phyloP scores from a whole-genome alignment of 108 stramenopile genomes.

The Stephanodiscus triporus region DNA sequence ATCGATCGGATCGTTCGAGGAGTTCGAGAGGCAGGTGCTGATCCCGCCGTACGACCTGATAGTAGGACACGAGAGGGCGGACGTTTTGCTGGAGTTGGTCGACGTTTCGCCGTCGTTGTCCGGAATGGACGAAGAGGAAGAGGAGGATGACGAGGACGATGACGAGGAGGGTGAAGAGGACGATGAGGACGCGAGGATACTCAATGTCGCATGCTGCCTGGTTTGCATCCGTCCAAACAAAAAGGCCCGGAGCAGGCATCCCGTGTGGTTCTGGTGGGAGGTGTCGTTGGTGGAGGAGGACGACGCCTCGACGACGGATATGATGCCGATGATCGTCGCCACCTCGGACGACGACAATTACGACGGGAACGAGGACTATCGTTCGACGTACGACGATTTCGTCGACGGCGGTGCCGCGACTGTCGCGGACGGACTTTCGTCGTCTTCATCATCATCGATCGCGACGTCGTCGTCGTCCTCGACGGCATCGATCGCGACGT shows the following conservation, averaged over 20 bases:
- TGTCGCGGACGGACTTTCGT: not conserved
- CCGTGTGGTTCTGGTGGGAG: constrained; percentile 57
- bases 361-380: not conserved
- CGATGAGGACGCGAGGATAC: constrained; percentile 13
- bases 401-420: not conserved
- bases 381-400: constrained; percentile 10
- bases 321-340: not conserved
- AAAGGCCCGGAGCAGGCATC: constrained; percentile 10
- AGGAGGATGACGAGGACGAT: not conserved
- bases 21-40: constrained; percentile 20
- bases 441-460: not conserved
- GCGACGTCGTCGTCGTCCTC: not conserved
- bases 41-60: constrained; percentile 39
- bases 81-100: constrained; percentile 43
- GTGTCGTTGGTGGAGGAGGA: constrained; percentile 19
- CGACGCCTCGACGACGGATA: not conserved
- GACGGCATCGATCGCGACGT: not conserved
- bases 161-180: not conserved
- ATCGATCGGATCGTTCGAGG: constrained; percentile 27
- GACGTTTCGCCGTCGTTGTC: not conserved
- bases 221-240: constrained; percentile 33
- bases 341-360: not conserved
- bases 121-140: not conserved
- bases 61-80: constrained; percentile 39
- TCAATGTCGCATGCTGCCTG: constrained; percentile 27